A percentile compares a stretch with the other conserved stretches of the same genome.
These are phyloP conservation scores for Strobilomyces dryophilus DNA, from an alignment of 768 basidiomycete species.

Conservation along the genomic window DNA sequence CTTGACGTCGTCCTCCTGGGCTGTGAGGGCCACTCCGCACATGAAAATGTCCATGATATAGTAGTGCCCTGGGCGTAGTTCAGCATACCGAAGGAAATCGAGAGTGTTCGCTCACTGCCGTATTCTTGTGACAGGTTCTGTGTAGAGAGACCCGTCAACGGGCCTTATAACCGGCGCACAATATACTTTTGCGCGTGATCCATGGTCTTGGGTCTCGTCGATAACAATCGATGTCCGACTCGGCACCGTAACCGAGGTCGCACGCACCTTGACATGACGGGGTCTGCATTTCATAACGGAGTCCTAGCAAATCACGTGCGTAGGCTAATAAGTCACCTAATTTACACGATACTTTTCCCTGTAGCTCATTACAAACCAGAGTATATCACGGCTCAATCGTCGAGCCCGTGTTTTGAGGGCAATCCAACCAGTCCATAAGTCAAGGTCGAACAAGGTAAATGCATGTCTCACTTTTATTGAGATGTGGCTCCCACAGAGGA, in stretches of 20 bases:
- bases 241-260: conserved; percentile 2
- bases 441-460: background rate
- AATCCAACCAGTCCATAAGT: conserved; percentile 34
- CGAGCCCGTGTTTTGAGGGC: conserved; percentile 50
- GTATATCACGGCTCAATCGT: no score
- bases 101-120: conserved; percentile 19
- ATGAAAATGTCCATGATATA: conserved; percentile 35
- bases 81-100: background rate
- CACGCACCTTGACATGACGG: background rate
- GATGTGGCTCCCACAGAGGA: conserved; percentile 88
- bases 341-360: conserved; percentile 57
- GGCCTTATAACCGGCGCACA: no score
- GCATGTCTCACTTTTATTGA: conserved; percentile 69
- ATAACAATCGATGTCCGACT: conserved; percentile 11
- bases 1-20: conserved; percentile 29
- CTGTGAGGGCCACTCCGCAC: conserved; percentile 27
- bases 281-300: background rate
- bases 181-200: no score
- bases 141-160: background rate
- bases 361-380: no score
- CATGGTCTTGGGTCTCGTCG: conserved; percentile 7
- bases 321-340: conserved; percentile 22
- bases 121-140: conserved; percentile 9
- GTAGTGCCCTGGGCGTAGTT: background rate
- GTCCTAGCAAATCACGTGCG: conserved; percentile 2